Evolutionary conservation across 768 basidiomycete genomes (phyloP), one percentile per base, ranked within the genome.

Genomic region (Tricholoma sp.): DNA sequence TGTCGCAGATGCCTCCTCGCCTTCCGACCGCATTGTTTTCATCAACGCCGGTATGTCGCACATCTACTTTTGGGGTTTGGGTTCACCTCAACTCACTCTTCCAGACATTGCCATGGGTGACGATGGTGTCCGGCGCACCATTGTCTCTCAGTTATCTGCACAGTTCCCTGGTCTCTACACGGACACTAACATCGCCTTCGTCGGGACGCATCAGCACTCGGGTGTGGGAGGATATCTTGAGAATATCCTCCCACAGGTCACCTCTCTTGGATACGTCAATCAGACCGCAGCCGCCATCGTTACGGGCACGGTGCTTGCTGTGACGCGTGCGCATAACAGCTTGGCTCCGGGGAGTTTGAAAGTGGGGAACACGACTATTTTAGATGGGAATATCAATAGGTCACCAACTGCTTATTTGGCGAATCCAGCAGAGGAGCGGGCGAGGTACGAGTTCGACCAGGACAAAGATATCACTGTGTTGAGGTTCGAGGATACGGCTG

Each of bases 91-190:
- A n/a, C 17, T 49, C 36, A 45, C 50, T 47, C 34, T 24, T 48
- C 52, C 55, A 85, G 89, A 92, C 66, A 89, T 90, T 51, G 87
- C 83, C 41, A 89, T 91, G 86, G 89, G 89, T 10, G 90, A 91
- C 68, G 83, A 81, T 2, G 89, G 88, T 24, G 72, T 89, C 36
- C 84, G 89, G 32, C 82, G 88, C 28, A 80, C 82, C 12, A 83
- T 92, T 61, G 78, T 91, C 29, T 66, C 76, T 4, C 70, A 79
- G 39, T 76, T 91, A 9, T 76, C 83, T 6, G 59, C 75, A 9
- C 70, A 77, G 44, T 88, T 80, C 64, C 82, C 85, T 1, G 82
- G 81, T 0, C 57, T 90, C 1, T 92, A 91, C 70, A 81, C 76
- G 10, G 72, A 85, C 59, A 74, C 72, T n/a, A 92, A 92, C 61